Base-by-base conservation (phyloP, 371 early-diverging fungal genomes). In the Encephalitozoon romaleae region DNA sequence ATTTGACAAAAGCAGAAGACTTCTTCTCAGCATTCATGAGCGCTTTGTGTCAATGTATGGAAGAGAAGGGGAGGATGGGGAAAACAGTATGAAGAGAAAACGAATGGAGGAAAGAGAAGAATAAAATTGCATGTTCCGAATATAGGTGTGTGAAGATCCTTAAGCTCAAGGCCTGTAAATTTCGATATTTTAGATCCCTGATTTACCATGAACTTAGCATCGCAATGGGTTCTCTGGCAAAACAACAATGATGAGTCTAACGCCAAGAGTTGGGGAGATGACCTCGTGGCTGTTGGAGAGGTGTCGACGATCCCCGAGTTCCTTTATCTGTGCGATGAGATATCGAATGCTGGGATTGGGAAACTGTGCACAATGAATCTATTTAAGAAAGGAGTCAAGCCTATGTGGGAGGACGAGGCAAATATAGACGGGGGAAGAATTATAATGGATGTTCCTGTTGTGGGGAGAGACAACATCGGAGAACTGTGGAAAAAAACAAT, bases 321-420 rank as follows among this genome's bases (percentile, higher is more conserved):
- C 84, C 94, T 94, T 92, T 55, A 70, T 75, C 21, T 34, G 64
- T 91, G 91, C 18, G 88, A 92, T 9, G 89, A 90, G 87, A 93
- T 94, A 88, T 91, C 91, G 82, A 87, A 93, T 53, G 86, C 88
- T 75, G 89, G 89, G 73, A 87, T 91, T n/a, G 87, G 88, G 54
- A 90, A 91, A 52, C 89, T 90, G 49, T 88, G 93, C 55, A 93
- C 95, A 87, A 92, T 93, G 82, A 94, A 95, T 79, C 84, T 97
- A 70, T 97, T 98, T 89, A 92, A 93, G 85, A 87, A 90, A 73
- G 95, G 93, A 34, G 88, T 98, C 74, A 89, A 89, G 85, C 99
- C 99, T n/a, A 91, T 90, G 90, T 97, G 99, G 98, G 99, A 98
- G 86, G 98, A 98, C 83, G 84, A 89, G n/a, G 89, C 87, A 51